phyloP scores from a whole-genome alignment of 805 yeast genomes.

The Schizosaccharomyces lindneri region DNA sequence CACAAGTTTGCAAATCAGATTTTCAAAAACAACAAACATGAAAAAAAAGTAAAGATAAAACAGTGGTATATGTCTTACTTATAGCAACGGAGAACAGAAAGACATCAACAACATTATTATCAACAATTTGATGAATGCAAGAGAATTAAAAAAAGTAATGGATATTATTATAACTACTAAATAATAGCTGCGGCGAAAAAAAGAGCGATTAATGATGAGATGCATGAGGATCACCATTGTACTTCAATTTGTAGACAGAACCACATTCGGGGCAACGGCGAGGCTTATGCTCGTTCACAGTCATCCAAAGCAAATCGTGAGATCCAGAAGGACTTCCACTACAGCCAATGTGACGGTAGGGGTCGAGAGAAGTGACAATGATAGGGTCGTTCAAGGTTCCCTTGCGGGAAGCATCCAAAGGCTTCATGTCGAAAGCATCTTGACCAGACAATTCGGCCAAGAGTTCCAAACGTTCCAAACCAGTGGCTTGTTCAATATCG shows the following conservation, averaged over 20 bases:
- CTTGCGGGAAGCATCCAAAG: slow-evolving; percentile 62
- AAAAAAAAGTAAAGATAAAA: too few species aligned
- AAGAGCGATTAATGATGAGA: neutral
- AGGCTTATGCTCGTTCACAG: neutral
- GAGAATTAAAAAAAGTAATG: neutral
- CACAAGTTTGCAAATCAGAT: too few species aligned
- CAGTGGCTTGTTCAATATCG: slow-evolving; percentile 89
- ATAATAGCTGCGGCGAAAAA: neutral
- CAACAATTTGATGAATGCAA: neutral
- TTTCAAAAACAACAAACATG: too few species aligned
- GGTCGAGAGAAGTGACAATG: slow-evolving; percentile 70
- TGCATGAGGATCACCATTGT: slow-evolving; percentile 28
- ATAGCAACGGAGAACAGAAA: too few species aligned
- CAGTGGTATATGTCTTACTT: too few species aligned
- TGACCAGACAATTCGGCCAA: slow-evolving; percentile 89
- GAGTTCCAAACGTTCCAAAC: slow-evolving; percentile 87
- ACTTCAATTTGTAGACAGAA: slow-evolving; percentile 69
- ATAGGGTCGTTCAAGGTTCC: slow-evolving; percentile 85
- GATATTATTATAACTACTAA: neutral
- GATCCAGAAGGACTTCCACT: slow-evolving; percentile 87
- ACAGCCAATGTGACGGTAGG: slow-evolving; percentile 76
- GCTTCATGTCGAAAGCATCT: slow-evolving; percentile 64
- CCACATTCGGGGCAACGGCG: slow-evolving; percentile 26
- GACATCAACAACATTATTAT: too few species aligned
- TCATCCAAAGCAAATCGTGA: slow-evolving; percentile 44